phyloP scores from a whole-genome alignment of 768 basidiomycete species.

The Boletus vinaceobasis region DNA sequence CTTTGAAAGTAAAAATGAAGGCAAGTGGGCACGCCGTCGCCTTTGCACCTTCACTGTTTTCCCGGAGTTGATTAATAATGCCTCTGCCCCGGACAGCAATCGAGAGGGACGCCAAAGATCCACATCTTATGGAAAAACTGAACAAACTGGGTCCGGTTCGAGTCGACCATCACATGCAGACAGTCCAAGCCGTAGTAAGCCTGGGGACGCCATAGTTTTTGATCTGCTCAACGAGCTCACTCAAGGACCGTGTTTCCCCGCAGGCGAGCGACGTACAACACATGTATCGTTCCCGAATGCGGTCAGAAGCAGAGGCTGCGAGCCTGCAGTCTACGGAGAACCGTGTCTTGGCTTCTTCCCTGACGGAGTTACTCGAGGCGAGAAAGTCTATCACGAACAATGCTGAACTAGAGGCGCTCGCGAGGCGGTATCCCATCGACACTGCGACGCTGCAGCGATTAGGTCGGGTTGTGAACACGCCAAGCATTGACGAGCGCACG shows the following conservation, averaged over 20 bases:
- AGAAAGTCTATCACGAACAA: conserved; percentile 46
- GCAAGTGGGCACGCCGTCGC: conserved; percentile 25
- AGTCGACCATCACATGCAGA: conserved; percentile 63
- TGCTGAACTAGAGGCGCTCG: conserved; percentile 48
- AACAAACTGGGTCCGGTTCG: conserved; percentile 61
- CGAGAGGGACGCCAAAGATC: conserved; percentile 63
- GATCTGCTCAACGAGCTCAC: neutral
- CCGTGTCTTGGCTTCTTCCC: conserved; percentile 48
- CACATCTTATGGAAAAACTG: conserved; percentile 66
- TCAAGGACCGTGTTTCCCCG: neutral
- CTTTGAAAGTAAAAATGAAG: conserved; percentile 51
- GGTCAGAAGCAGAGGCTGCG: conserved; percentile 55
- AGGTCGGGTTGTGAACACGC: conserved; percentile 57
- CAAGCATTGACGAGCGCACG: conserved; percentile 52
- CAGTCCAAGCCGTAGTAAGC: conserved; percentile 44
- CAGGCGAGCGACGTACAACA: conserved; percentile 33
- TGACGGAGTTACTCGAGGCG: conserved; percentile 60
- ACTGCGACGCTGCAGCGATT: conserved; percentile 48
- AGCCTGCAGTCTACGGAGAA: conserved; percentile 43
- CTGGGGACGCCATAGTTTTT: neutral
- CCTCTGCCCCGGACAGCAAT: conserved; percentile 43
- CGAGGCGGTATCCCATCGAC: conserved; percentile 55
- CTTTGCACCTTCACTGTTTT: neutral
- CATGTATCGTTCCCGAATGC: conserved; percentile 51
- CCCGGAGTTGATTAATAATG: neutral